Evolutionary conservation across 176 grass and related monocot genomes (phyloP), one percentile per base, ranked within the genome.

Genomic region (Cenchrus fungigraminus): DNA sequence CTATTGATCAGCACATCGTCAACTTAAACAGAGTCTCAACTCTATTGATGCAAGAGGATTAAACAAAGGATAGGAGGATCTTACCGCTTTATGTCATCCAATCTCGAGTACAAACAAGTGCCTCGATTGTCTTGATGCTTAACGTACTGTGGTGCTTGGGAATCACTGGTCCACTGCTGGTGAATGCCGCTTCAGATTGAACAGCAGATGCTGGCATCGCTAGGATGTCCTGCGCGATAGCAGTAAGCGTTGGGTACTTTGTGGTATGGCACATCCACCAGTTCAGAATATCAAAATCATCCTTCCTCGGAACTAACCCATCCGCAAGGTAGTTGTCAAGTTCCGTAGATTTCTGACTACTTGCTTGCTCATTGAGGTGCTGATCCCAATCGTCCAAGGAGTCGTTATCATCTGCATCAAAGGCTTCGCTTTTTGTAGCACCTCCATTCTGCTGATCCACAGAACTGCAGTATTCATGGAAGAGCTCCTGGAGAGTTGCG

Each of bases 321-420:
- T 84, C 89, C 83, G 84, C 85, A 42, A 87, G 71, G 81, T 91
- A 91, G 54, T 64, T 82, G 25, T 91, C 89, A 47, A 91, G 89
- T 69, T 87, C 89, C 2, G 85, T 81, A 37, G 63, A 81, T 80
- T 84, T 70, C 69, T 87, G 80, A 9, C 25, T 64, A n/a, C 46
- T 81, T 65, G 81, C 63, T 84, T 87, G 89, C 62, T 83, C 89
- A 81, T 91, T 87, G 32, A 91, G 85, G 69, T 91, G 89, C 54
- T 84, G 81, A 77, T 91, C 89, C 89, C 89, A 91, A n/a, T 91
- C 89, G 29, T 91, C 85, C 40, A 91, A 84, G 62, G 34, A 84
- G 70, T 91, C 89, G 12, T 4, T 87, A 25, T 75, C n/a, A 6
- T 57, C 73, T 19, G 37, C 68, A 76, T 63, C 70, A 17, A 86